A percentile compares a stretch with the other conserved stretches of the same genome.
Evolutionary conservation across 768 basidiomycete species (phyloP).

Genomic region (Pleurotus eryngii): DNA sequence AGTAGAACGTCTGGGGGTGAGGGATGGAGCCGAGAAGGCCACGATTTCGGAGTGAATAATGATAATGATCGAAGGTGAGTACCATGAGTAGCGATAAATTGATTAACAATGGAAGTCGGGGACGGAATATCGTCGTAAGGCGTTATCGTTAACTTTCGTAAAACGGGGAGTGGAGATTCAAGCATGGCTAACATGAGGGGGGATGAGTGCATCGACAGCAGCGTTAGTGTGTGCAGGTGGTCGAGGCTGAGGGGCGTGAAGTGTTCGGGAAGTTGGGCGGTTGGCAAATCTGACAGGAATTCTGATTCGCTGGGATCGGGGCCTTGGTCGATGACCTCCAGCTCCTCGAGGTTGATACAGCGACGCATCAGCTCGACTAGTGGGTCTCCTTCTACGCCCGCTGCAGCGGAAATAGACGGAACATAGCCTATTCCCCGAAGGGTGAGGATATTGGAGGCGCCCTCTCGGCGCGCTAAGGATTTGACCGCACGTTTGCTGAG

Average conservation of each 20-base stretch:
- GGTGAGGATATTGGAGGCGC: slow-evolving; percentile 41
- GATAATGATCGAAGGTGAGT: slow-evolving; percentile 53
- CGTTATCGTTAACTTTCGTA: slow-evolving; percentile 65
- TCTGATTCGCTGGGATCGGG: slow-evolving; percentile 52
- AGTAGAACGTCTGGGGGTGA: slow-evolving; percentile 47
- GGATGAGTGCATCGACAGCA: slow-evolving; percentile 67
- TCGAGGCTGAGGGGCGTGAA: slow-evolving; percentile 51
- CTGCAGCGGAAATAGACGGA: slow-evolving; percentile 22
- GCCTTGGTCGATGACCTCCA: slow-evolving; percentile 62
- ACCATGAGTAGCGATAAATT: slow-evolving; percentile 62
- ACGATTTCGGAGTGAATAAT: slow-evolving; percentile 66
- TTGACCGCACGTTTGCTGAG: slow-evolving; percentile 58
- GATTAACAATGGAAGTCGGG: slow-evolving; percentile 53
- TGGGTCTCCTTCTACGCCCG: slow-evolving; percentile 44
- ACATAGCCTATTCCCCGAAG: slow-evolving; percentile 58
- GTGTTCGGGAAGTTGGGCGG: slow-evolving; percentile 24
- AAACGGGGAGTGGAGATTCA: slow-evolving; percentile 54
- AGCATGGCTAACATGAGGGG: slow-evolving; percentile 60
- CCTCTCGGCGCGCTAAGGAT: slow-evolving; percentile 51
- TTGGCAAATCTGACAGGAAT: slow-evolving; percentile 17
- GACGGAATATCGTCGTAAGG: slow-evolving; percentile 69
- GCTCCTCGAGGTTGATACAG: slow-evolving; percentile 55
- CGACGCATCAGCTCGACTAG: slow-evolving; percentile 54
- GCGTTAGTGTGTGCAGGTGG: slow-evolving; percentile 52
- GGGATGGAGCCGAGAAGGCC: slow-evolving; percentile 58